These are phyloP conservation scores for Zopfia rhizophila DNA, from an alignment of 2,329 filamentous ascomycete species.

Conservation along the genomic window DNA sequence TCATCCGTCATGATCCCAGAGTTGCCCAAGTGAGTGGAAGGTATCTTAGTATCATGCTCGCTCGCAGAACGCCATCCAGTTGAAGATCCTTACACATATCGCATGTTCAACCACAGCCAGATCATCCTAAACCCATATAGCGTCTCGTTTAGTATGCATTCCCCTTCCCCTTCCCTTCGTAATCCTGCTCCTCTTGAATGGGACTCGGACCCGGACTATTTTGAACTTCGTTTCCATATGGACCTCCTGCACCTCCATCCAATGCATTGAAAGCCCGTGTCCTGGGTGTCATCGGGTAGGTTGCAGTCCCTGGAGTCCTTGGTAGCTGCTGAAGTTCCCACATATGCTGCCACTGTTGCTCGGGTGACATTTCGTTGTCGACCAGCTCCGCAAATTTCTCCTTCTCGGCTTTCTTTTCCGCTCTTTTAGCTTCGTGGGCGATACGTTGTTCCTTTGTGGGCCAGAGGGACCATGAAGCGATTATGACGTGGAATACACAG, in stretches of 20 bases:
- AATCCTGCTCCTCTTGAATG: background rate
- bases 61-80: no score
- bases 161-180: constrained; percentile 1
- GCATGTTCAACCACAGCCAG: no score
- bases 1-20: no score
- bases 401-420: constrained; percentile 48
- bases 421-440: constrained; percentile 35
- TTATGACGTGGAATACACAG: constrained; percentile 67
- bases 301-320: constrained; percentile 44
- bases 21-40: no score
- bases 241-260: constrained; percentile 30
- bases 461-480: constrained; percentile 67
- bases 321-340: constrained; percentile 54
- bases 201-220: background rate
- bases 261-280: constrained; percentile 46
- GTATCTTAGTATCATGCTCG: no score
- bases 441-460: constrained; percentile 49
- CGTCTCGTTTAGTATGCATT: background rate
- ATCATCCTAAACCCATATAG: no score
- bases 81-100: no score
- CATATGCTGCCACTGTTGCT: constrained; percentile 55
- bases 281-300: constrained; percentile 45
- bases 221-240: no score
- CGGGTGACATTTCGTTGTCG: constrained; percentile 46
- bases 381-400: constrained; percentile 42